phyloP scores from a whole-genome alignment of 2,329 filamentous ascomycete species.

The Aspergillus uvarum region DNA sequence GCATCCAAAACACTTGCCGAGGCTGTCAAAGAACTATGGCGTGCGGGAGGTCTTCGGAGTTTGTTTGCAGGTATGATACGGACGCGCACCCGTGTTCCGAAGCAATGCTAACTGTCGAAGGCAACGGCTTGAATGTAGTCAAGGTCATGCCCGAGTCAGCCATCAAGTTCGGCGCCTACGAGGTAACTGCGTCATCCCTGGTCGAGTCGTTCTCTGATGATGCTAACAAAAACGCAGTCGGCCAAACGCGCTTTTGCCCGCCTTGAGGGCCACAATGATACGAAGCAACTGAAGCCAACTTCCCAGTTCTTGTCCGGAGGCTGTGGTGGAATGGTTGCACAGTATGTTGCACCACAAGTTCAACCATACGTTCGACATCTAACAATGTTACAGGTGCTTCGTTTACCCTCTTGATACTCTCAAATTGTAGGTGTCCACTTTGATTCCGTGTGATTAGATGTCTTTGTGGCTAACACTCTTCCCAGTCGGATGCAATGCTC shows the following conservation, averaged over 20 bases:
- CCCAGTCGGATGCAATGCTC: slow-evolving; percentile 86
- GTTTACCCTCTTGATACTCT: slow-evolving; percentile 86
- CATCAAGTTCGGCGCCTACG: slow-evolving; percentile 97
- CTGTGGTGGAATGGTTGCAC: slow-evolving; percentile 87
- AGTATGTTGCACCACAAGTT: slow-evolving; percentile 57
- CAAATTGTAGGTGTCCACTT: slow-evolving; percentile 53
- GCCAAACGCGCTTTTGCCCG: slow-evolving; percentile 83
- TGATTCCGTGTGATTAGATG: neutral
- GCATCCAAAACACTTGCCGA: slow-evolving; percentile 68
- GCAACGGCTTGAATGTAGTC: slow-evolving; percentile 92
- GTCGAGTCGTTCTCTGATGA: neutral
- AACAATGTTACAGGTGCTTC: slow-evolving; percentile 60
- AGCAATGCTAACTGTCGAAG: slow-evolving; percentile 48
- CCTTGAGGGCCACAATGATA: slow-evolving; percentile 83
- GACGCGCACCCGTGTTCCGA: neutral
- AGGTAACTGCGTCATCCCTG: slow-evolving; percentile 51
- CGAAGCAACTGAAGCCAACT: slow-evolving; percentile 72
- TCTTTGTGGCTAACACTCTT: slow-evolving; percentile 11
- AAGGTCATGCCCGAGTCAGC: slow-evolving; percentile 99
- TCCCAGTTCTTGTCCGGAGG: slow-evolving; percentile 92
- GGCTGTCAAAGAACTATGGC: slow-evolving; percentile 77
- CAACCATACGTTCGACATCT: slow-evolving; percentile 17
- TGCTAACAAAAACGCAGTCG: slow-evolving; percentile 51
- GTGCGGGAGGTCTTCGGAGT: slow-evolving; percentile 79
- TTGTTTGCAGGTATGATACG: slow-evolving; percentile 80